Base-by-base conservation (phyloP, 805 yeast species). In the Saturnispora sekii region DNA sequence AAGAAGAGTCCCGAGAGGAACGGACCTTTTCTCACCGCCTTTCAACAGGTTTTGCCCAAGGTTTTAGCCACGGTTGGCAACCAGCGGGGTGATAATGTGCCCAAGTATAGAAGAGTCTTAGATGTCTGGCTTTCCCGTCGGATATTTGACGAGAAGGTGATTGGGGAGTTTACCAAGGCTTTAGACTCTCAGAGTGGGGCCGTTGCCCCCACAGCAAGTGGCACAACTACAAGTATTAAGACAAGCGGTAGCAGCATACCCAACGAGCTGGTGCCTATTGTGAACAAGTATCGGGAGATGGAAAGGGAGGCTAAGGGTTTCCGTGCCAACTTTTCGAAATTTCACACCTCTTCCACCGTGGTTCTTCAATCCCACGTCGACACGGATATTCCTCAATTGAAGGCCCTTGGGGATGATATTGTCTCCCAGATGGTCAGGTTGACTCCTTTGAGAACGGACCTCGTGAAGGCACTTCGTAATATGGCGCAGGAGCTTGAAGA, bases 71-170 rank as follows among this genome's bases (percentile, higher is more conserved):
- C 14, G 31, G 37, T 43, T 17, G n/a, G 11, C n/a, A 4, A 18
- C 3, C 28, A 36, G 4, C 31, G 28, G 10, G 45, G 45, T 31
- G 45, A 43, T 32, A 26, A 36, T 17, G 59, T 62, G 38, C 62
- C 67, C 10, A 76, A 72, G 49, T 67, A 76, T 16, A 66, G 62
- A 30, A 67, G 81, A 43, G 67, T 77, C 21, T 62, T 80, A 5
- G 68, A 64, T 40, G 80, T 80, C 11, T 77, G 85, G 82, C 67
- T 65, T 42, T 76, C 77, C 36, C 59, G 86, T 41, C 55, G 55
- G 12, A 70, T 80, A 1, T 78, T 74, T 51, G 52, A 60, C 11
- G 46, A 46, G 2, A 34, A 46, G 4, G 49, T 53, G 38, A 53
- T 59, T 14, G 50, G 49, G 3, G 44, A 41, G 10, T 49, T 59